Evolutionary conservation across 179 eudicot species (phyloP).

Genomic region (Patellifolia procumbens): DNA sequence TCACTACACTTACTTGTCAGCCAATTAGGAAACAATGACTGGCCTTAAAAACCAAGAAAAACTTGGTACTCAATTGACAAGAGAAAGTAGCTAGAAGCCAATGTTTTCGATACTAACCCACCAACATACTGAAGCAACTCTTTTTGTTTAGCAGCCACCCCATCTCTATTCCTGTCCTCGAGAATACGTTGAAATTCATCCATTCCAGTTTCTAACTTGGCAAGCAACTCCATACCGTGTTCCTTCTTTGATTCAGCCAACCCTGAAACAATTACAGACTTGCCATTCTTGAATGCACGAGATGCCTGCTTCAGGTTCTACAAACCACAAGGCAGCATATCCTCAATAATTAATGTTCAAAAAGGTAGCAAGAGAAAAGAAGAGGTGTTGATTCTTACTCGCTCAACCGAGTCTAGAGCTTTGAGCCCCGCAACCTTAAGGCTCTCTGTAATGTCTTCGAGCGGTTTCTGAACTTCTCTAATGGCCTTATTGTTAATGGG

Average conservation of each 20-base stretch:
- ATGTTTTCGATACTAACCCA: slow-evolving; percentile 50
- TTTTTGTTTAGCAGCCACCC: slow-evolving; percentile 79
- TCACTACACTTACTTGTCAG: neutral
- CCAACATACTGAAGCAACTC: slow-evolving; percentile 90
- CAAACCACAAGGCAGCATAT: slow-evolving; percentile 30
- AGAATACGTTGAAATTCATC: slow-evolving; percentile 78
- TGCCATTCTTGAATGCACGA: slow-evolving; percentile 75
- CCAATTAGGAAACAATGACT: neutral
- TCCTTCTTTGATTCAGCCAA: slow-evolving; percentile 92
- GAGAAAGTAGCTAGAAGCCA: neutral
- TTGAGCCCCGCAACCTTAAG: slow-evolving; percentile 81
- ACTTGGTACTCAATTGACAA: too few species aligned
- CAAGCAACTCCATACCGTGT: slow-evolving; percentile 73
- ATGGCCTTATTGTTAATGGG: slow-evolving; percentile 92
- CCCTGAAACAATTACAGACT: slow-evolving; percentile 68
- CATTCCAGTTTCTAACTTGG: slow-evolving; percentile 80
- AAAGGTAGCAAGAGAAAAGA: neutral
- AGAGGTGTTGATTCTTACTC: slow-evolving; percentile 54
- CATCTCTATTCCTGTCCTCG: slow-evolving; percentile 80
- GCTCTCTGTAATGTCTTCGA: slow-evolving; percentile 93
- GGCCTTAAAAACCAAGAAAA: neutral
- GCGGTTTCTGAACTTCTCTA: slow-evolving; percentile 94
- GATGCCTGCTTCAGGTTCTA: slow-evolving; percentile 92
- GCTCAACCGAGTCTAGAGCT: slow-evolving; percentile 86
- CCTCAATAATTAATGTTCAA: slow-evolving; percentile 23